A percentile compares a stretch with the other conserved stretches of the same genome.
Conservation (phyloP, 2,329 filamentous ascomycete species). For the Botrytis tulipae region DNA sequence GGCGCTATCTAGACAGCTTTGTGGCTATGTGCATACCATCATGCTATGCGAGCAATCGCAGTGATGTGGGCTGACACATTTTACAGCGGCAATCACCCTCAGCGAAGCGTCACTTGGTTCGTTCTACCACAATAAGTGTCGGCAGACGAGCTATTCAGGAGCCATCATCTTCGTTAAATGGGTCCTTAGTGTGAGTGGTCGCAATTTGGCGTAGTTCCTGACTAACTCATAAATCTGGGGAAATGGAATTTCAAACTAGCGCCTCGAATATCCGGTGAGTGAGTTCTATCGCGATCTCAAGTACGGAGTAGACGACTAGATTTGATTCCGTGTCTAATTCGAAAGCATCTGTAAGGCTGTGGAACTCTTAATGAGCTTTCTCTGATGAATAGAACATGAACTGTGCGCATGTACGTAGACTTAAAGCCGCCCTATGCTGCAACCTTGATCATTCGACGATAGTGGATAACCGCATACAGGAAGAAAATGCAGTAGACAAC, state of each 20-base stretch:
- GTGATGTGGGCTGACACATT: background rate
- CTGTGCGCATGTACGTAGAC: background rate
- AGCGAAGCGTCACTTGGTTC: background rate
- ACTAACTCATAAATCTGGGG: background rate
- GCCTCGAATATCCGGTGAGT: background rate
- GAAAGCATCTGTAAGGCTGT: background rate
- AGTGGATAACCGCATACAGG: slow-evolving; percentile 2
- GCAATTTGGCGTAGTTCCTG: background rate
- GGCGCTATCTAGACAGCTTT: background rate
- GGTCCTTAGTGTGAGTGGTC: background rate
- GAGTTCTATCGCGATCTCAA: background rate
- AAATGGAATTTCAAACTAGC: background rate
- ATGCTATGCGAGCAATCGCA: background rate
- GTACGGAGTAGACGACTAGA: too few species aligned
- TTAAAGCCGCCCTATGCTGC: background rate
- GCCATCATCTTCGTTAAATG: background rate
- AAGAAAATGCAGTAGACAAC: background rate
- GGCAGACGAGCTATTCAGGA: background rate
- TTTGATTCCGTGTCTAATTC: background rate
- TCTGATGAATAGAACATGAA: background rate
- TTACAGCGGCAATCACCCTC: background rate
- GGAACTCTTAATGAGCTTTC: background rate
- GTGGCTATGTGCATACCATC: background rate
- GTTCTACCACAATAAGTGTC: background rate
- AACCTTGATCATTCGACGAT: slow-evolving; percentile 5